Conservation (phyloP, 2,329 filamentous ascomycete species). For the Xylariaceae sp. region DNA sequence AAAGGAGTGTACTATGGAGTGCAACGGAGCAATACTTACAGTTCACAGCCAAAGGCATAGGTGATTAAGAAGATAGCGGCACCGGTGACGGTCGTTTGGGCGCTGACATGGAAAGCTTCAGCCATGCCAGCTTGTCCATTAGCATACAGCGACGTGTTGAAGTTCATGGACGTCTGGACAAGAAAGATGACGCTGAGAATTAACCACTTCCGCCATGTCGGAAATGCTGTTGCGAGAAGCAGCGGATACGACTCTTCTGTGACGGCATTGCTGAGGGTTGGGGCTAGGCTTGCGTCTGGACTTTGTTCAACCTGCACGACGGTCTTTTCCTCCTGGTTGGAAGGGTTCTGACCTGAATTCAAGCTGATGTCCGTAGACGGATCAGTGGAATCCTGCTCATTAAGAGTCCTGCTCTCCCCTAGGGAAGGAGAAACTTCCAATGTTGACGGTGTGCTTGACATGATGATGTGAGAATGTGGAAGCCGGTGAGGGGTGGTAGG, state of each 20-base stretch:
- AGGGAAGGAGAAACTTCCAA: background rate
- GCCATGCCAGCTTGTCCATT: conserved; percentile 44
- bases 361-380: conserved; percentile 2
- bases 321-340: background rate
- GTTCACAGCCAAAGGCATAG: conserved; percentile 54
- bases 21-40: conserved; percentile 34
- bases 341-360: background rate
- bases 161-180: conserved; percentile 52
- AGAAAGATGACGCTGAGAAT: conserved; percentile 47
- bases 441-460: background rate
- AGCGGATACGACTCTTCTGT: conserved; percentile 45
- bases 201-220: conserved; percentile 46
- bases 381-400: background rate
- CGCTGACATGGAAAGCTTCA: conserved; percentile 41
- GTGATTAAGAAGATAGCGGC: conserved; percentile 46
- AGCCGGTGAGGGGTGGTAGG: background rate
- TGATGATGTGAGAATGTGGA: background rate
- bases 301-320: no score
- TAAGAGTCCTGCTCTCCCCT: background rate
- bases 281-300: background rate
- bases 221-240: conserved; percentile 41
- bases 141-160: conserved; percentile 48
- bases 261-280: conserved; percentile 25
- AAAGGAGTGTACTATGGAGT: background rate
- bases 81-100: conserved; percentile 42